Evolutionary conservation across 225 moss, liverwort and hornwort genomes (phyloP).

Genomic region (Climacium dendroides): DNA sequence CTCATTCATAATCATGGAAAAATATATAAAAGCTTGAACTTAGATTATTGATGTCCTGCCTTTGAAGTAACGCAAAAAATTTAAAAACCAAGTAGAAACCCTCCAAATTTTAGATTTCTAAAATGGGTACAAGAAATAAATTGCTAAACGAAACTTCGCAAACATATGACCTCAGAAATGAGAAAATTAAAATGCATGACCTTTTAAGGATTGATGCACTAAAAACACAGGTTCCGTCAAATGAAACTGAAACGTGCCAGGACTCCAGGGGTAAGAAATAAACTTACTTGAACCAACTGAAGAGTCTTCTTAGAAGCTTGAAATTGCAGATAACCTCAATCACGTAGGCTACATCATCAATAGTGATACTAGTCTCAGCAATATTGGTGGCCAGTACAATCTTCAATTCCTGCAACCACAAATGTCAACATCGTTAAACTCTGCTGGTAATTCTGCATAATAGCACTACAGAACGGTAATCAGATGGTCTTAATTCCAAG

Average conservation of each 20-base stretch:
- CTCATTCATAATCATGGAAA: not conserved
- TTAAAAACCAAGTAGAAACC: not conserved
- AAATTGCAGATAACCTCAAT: constrained; percentile 90
- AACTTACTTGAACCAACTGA: constrained; percentile 74
- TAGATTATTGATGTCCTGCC: not conserved
- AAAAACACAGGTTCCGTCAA: not conserved
- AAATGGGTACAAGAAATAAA: not conserved
- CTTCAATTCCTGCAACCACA: constrained; percentile 76
- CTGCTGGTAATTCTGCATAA: not conserved
- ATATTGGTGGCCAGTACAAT: constrained; percentile 97
- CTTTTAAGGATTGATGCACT: not conserved
- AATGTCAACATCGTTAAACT: not conserved
- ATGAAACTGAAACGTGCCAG: not conserved
- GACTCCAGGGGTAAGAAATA: not conserved
- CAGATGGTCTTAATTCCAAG: not conserved
- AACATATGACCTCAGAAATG: not conserved
- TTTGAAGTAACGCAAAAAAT: not conserved
- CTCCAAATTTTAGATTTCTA: too few relatives aligned
- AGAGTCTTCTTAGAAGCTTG: constrained; percentile 72
- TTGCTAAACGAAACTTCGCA: not conserved
- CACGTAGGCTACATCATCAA: constrained; percentile 97
- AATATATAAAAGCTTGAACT: not conserved
- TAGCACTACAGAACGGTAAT: not conserved
- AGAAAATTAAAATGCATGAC: not conserved
- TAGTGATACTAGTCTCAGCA: constrained; percentile 98